Conservation (phyloP, 352 stramenopile species). For the Phytophthora idaei region DNA sequence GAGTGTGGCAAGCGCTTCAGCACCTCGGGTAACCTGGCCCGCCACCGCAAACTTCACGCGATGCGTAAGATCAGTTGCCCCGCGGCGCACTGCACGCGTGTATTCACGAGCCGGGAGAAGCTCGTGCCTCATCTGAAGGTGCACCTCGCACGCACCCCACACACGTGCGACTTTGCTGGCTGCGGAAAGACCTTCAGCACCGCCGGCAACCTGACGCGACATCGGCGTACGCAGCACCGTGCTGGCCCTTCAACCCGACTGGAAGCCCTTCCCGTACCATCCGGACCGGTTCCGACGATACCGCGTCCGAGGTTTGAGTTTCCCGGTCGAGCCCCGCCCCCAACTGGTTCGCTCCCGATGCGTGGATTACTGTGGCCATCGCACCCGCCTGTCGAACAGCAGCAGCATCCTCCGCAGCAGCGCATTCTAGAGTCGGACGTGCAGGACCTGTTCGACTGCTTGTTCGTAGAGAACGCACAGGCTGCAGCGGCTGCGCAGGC, state of each 20-base stretch:
- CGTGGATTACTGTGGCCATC: conserved; percentile 40
- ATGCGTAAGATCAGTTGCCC: conserved; percentile 53
- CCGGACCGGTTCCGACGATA: conserved; percentile 16
- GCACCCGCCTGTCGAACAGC: conserved; percentile 28
- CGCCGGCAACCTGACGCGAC: conserved; percentile 62
- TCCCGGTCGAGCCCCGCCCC: conserved; percentile 19
- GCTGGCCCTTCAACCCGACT: conserved; percentile 21
- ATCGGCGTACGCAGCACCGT: conserved; percentile 64
- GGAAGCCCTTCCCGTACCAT: conserved; percentile 1
- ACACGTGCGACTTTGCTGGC: conserved; percentile 56
- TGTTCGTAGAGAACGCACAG: conserved; percentile 46
- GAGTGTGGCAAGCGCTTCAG: conserved; percentile 69
- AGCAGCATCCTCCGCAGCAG: conserved; percentile 32
- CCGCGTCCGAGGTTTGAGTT: conserved; percentile 42
- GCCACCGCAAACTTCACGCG: conserved; percentile 55
- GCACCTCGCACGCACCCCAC: conserved; percentile 52
- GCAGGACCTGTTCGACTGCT: conserved; percentile 50
- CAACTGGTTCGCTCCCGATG: conserved; percentile 39
- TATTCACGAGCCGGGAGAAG: conserved; percentile 57
- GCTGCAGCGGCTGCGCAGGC: conserved; percentile 29
- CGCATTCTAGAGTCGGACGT: conserved; percentile 49
- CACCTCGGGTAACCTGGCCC: conserved; percentile 63
- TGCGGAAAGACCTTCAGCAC: conserved; percentile 73
- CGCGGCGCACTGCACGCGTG: conserved; percentile 43
- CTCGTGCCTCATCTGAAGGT: conserved; percentile 54